phyloP scores from a whole-genome alignment of 352 stramenopile species.

The Globisporangium nunn region DNA sequence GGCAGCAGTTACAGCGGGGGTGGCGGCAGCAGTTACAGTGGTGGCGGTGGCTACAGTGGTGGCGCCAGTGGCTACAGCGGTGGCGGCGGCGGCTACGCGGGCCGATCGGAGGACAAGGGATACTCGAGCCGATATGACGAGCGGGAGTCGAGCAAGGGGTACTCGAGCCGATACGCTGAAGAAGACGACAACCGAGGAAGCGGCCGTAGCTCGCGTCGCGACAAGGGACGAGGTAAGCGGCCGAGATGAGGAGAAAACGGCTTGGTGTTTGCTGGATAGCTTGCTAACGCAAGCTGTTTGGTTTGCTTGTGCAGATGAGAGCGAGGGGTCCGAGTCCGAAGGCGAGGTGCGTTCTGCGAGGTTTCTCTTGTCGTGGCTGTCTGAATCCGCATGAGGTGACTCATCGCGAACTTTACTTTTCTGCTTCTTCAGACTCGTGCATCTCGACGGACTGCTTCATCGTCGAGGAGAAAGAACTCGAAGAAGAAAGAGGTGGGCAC shows the following conservation, averaged over 20 bases:
- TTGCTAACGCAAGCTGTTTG: no score
- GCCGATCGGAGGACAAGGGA: constrained; percentile 17
- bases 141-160: constrained; percentile 43
- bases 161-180: constrained; percentile 69
- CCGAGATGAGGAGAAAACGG: background rate
- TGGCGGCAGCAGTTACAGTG: constrained; percentile 21
- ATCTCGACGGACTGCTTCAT: constrained; percentile 49
- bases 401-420: background rate
- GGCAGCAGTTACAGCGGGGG: constrained; percentile 21
- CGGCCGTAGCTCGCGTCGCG: constrained; percentile 26
- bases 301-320: constrained; percentile 23
- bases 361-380: background rate
- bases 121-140: constrained; percentile 44
- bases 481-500: constrained; percentile 67
- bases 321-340: constrained; percentile 67
- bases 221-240: constrained; percentile 28
- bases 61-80: constrained; percentile 14
- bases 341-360: constrained; percentile 31
- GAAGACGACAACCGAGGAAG: constrained; percentile 38
- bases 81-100: constrained; percentile 15
- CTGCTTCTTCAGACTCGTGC: constrained; percentile 14
- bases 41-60: constrained; percentile 31
- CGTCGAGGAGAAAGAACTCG: constrained; percentile 50
- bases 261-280: background rate
- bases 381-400: background rate